A percentile compares a stretch with the other conserved stretches of the same genome.
Evolutionary conservation across 129 eudicot genomes (phyloP).

Genomic region (Scalesia atractyloides): DNA sequence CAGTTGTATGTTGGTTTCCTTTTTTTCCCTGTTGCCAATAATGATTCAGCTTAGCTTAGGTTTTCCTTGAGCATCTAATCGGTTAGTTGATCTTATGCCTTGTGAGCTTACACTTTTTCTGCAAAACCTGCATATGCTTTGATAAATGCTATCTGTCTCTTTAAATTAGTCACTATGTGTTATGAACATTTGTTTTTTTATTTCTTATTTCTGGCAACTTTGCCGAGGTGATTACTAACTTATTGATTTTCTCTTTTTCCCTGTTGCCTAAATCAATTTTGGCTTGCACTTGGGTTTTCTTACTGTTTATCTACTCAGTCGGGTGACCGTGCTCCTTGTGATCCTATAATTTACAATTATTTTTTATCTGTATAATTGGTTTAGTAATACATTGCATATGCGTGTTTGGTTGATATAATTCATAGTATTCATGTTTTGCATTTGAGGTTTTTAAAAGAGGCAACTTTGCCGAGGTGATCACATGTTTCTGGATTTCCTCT

Average conservation of each 20-base stretch:
- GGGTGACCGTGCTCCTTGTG: slow-evolving; percentile 23
- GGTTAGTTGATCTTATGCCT: slow-evolving; percentile 3
- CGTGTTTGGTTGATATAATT: background rate
- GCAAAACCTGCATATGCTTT: background rate
- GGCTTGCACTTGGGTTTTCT: slow-evolving; percentile 29
- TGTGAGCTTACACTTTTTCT: background rate
- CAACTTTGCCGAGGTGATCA: slow-evolving; percentile 86
- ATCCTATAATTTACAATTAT: background rate
- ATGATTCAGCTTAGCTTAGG: slow-evolving; percentile 20
- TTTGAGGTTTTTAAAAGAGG: slow-evolving; percentile 19
- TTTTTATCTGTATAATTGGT: background rate
- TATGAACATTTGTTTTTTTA: too few species aligned
- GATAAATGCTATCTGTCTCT: background rate
- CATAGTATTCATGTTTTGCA: too few species aligned
- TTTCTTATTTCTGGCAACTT: background rate
- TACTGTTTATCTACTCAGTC: background rate
- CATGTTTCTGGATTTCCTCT: slow-evolving; percentile 48
- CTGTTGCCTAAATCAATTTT: slow-evolving; percentile 60
- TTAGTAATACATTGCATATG: too few species aligned
- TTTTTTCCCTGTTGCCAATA: slow-evolving; percentile 79
- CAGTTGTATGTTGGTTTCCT: slow-evolving; percentile 41
- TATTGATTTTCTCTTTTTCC: slow-evolving; percentile 72
- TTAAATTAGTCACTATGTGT: background rate
- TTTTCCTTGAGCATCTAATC: background rate
- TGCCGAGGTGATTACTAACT: slow-evolving; percentile 65